A percentile compares a stretch with the other conserved stretches of the same genome.
Conservation (phyloP, 2,329 filamentous ascomycete genomes). For the Aspergillus pseudoglaucus region DNA sequence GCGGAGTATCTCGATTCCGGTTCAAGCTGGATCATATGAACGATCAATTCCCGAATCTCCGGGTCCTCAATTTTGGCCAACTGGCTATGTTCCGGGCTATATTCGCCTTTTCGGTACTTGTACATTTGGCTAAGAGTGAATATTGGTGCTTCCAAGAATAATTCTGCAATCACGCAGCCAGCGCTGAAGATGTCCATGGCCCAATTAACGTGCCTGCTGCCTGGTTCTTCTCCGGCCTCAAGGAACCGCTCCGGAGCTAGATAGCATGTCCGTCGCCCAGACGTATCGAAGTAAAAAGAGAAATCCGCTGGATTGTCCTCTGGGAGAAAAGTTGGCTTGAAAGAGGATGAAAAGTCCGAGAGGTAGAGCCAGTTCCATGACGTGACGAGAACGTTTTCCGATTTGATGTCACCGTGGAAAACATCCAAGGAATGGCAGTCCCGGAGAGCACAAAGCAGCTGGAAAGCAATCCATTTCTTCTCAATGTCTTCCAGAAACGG, state of each 20-base stretch:
- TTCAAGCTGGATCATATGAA: conserved; percentile 93
- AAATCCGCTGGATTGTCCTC: conserved; percentile 97
- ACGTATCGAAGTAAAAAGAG: conserved; percentile 95
- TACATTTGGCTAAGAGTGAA: conserved; percentile 96
- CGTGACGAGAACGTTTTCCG: conserved; percentile 91
- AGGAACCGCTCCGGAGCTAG: conserved; percentile 90
- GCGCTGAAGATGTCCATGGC: conserved; percentile 99
- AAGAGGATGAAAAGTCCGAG: conserved; percentile 92
- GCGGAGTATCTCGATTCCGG: conserved; percentile 88
- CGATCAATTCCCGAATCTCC: conserved; percentile 79
- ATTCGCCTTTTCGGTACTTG: conserved; percentile 87
- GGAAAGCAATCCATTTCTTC: conserved; percentile 97
- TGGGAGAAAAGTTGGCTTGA: conserved; percentile 87
- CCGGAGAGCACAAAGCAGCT: conserved; percentile 82
- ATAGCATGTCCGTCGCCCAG: conserved; percentile 86
- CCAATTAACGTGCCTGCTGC: conserved; percentile 65
- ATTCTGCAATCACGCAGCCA: conserved; percentile 91
- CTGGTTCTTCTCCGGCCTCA: conserved; percentile 59
- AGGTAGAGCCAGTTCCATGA: conserved; percentile 99
- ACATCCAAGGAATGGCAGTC: conserved; percentile 86
- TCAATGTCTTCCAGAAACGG: conserved; percentile 96
- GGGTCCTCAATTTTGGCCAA: conserved; percentile 81
- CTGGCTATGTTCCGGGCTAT: conserved; percentile 75
- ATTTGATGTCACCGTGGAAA: conserved; percentile 98
- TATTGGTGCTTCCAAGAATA: conserved; percentile 93